Percentiles rank a stretch among this genome's conserved stretches.
Conservation (phyloP, 495 filamentous ascomycete genomes). For the Penicillium canescens region DNA sequence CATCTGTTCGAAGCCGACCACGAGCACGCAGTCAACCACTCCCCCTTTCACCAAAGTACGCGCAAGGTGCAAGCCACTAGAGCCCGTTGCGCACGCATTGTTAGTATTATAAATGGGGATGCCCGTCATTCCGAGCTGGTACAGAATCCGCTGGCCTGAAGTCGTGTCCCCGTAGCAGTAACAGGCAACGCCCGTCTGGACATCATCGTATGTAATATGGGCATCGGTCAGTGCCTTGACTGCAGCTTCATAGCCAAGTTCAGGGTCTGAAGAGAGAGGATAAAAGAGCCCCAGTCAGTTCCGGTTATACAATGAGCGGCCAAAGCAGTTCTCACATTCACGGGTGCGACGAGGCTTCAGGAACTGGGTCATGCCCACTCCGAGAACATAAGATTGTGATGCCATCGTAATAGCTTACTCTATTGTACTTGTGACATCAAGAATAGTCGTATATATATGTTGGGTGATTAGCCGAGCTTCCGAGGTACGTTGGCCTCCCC, state of each 20-base stretch:
- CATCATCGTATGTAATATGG: slow-evolving; percentile 83
- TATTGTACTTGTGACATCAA: too few relatives aligned
- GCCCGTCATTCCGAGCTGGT: slow-evolving; percentile 87
- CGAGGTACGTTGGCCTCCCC: slow-evolving; percentile 9
- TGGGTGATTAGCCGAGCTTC: slow-evolving; percentile 10
- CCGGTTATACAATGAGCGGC: not conserved
- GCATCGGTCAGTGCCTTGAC: slow-evolving; percentile 82
- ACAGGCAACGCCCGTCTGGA: slow-evolving; percentile 80
- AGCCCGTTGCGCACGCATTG: slow-evolving; percentile 86
- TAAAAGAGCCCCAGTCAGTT: not conserved
- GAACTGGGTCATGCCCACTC: slow-evolving; percentile 23
- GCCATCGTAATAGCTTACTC: not conserved
- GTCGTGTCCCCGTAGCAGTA: slow-evolving; percentile 87
- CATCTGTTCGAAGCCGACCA: slow-evolving; percentile 95
- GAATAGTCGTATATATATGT: not conserved
- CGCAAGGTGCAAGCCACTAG: slow-evolving; percentile 73
- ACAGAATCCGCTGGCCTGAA: slow-evolving; percentile 72
- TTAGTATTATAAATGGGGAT: slow-evolving; percentile 88
- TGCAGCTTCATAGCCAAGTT: slow-evolving; percentile 21
- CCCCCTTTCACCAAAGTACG: slow-evolving; percentile 68
- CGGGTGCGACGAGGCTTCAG: slow-evolving; percentile 24
- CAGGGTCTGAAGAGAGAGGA: slow-evolving; percentile 7
- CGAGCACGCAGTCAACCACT: slow-evolving; percentile 70
- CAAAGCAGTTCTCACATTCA: slow-evolving; percentile 6
- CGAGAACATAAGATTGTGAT: slow-evolving; percentile 15